Evolutionary conservation across 148 eudicot species (phyloP).

Genomic region (Pouteria glomerata): DNA sequence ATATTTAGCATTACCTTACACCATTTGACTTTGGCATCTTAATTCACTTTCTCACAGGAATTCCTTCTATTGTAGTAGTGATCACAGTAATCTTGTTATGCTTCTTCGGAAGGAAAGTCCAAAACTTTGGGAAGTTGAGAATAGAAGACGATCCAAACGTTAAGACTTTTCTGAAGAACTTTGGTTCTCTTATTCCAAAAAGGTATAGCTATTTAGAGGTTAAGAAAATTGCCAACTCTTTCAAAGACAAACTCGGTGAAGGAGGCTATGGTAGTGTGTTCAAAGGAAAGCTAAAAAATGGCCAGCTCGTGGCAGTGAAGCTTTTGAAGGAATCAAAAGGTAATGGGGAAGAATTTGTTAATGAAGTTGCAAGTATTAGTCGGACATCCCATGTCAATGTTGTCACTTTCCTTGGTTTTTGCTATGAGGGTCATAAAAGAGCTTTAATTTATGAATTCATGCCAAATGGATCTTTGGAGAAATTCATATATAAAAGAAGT

Average conservation of each 20-base stretch:
- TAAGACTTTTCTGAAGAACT: neutral
- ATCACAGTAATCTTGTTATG: neutral
- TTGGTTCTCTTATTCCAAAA: neutral
- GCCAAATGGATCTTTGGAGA: constrained; percentile 23
- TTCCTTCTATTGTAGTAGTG: neutral
- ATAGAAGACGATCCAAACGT: neutral
- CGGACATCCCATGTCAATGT: constrained; percentile 22
- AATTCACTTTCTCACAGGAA: neutral
- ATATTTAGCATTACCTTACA: too few species aligned
- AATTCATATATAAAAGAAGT: constrained; percentile 3
- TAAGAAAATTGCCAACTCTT: constrained; percentile 19
- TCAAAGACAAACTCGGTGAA: constrained; percentile 13
- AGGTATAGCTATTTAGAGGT: constrained; percentile 13
- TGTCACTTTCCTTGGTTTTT: constrained; percentile 25
- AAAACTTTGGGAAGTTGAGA: neutral
- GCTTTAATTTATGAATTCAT: constrained; percentile 21
- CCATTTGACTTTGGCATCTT: neutral
- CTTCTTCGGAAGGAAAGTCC: neutral
- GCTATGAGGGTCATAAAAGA: constrained; percentile 11
- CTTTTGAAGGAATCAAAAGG: constrained; percentile 16
- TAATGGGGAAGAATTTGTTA: constrained; percentile 19
- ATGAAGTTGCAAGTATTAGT: constrained; percentile 24
- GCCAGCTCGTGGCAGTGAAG: constrained; percentile 16
- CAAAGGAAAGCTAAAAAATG: constrained; percentile 14
- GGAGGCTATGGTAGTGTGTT: constrained; percentile 24